These are phyloP conservation scores for Colletotrichum aenigma DNA, from an alignment of 2,329 filamentous ascomycete species.

Conservation along the genomic window DNA sequence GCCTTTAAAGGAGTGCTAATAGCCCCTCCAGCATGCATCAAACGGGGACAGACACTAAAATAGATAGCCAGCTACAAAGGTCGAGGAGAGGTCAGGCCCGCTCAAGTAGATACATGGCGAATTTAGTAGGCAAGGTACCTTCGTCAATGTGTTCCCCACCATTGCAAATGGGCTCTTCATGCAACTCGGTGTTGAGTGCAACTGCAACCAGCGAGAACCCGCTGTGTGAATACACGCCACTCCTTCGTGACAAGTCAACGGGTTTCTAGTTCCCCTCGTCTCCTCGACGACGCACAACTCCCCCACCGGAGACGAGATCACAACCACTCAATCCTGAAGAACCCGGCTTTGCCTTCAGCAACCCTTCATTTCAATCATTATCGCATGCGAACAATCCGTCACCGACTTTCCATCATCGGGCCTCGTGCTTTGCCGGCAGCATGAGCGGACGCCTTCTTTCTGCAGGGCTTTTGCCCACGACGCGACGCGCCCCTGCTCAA, in stretches of 20 bases:
- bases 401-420: background rate
- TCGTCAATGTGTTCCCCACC: slow-evolving; percentile 11
- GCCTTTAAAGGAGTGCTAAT: background rate
- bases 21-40: background rate
- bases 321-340: background rate
- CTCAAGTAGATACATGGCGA: background rate
- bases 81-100: background rate
- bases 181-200: background rate
- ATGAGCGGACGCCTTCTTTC: slow-evolving; percentile 80
- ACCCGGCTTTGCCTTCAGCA: background rate
- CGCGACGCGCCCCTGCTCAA: slow-evolving; percentile 63
- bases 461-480: slow-evolving; percentile 70
- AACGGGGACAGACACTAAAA: background rate
- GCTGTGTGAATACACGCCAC: background rate
- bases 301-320: background rate
- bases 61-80: background rate
- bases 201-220: slow-evolving; percentile 5
- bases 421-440: slow-evolving; percentile 30
- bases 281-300: background rate
- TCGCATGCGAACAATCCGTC: slow-evolving; percentile 3
- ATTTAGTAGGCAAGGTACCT: background rate
- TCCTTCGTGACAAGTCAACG: slow-evolving; percentile 1
- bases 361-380: background rate
- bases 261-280: background rate
- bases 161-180: slow-evolving; percentile 15